Evolutionary conservation across 768 basidiomycete genomes (phyloP), one percentile per base, ranked within the genome.

Genomic region (Cyclocybe cylindracea): DNA sequence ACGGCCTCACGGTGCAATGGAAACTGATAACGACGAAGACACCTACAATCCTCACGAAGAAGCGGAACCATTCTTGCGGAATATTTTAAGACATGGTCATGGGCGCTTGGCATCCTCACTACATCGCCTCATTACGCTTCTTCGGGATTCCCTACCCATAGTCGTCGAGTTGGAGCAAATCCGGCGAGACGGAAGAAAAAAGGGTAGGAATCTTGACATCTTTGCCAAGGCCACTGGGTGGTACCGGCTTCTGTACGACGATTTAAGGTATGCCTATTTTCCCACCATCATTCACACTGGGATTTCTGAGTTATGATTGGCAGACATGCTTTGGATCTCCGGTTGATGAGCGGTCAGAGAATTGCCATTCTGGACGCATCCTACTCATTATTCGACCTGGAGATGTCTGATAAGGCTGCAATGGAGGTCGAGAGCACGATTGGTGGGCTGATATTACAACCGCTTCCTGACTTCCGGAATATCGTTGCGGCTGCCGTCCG

Each of bases 221-320:
- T 84, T 87, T 62, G 80, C 87, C 4, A 93, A 92, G 70, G 82
- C 86, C 10, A 84, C 86, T 44, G 87, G 87, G 2, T 93, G 91
- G 91, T 93, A 86, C 69, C 75, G 91, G 46, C 68, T 92, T 18
- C 66, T 91, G 42, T 89, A 89, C 51, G 78, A 82, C 6, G 83
- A 89, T 64, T 72, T 84, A 19, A 79, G 79, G 89, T 88, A 61
- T 18, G 72, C 63, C 38, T 40, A 36, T 13, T 32, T 34, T 8
- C 13, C 39, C 39, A 14, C 14, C 8, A 18, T 52, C 9, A 44
- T 13, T 38, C 11, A 31, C 13, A 18, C 29, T 46, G n/a, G 44
- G 43, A 10, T 43, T 44, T 34, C 46, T 39, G 37, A 53, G 32
- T 34, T 41, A 44, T 36, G 14, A 62, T 16, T 50, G 40, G 18